Percentiles rank a stretch among this genome's conserved stretches.
phyloP scores from a whole-genome alignment of 129 eudicot genomes.

The Calendula officinalis region DNA sequence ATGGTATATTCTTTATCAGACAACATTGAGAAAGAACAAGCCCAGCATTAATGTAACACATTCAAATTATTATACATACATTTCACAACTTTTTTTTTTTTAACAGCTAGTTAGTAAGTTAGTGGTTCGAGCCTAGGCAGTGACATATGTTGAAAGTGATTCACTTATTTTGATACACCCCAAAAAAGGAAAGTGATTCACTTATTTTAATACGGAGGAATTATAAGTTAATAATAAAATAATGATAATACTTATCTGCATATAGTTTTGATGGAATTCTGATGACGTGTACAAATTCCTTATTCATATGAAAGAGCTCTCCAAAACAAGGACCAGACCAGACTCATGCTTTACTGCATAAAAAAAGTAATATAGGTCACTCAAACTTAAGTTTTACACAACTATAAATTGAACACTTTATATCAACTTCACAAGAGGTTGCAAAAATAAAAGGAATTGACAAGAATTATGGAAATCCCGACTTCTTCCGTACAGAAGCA shows the following conservation, averaged over 20 bases:
- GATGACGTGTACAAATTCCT: too few species aligned
- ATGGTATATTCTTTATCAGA: neutral
- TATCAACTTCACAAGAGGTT: neutral
- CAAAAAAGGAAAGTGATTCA: too few species aligned
- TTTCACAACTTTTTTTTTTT: too few species aligned
- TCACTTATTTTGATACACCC: too few species aligned
- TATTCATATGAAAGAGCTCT: neutral
- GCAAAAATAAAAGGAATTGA: slow-evolving; percentile 7
- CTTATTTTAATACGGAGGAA: too few species aligned
- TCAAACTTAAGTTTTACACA: neutral
- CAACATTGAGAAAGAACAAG: slow-evolving; percentile 14
- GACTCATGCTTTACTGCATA: neutral
- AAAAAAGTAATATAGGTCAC: neutral
- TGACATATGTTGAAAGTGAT: too few species aligned
- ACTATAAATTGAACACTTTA: neutral
- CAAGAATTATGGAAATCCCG: slow-evolving; percentile 21
- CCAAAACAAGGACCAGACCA: neutral
- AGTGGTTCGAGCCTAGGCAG: too few species aligned
- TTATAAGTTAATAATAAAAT: too few species aligned
- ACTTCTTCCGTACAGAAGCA: slow-evolving; percentile 25
- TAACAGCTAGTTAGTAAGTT: too few species aligned
- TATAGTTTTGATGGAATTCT: neutral
- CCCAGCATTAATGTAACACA: neutral
- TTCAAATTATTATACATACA: neutral
- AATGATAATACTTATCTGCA: neutral